These are phyloP conservation scores for Amaranthus palmeri DNA, from an alignment of 148 eudicot species.

Conservation along the genomic window DNA sequence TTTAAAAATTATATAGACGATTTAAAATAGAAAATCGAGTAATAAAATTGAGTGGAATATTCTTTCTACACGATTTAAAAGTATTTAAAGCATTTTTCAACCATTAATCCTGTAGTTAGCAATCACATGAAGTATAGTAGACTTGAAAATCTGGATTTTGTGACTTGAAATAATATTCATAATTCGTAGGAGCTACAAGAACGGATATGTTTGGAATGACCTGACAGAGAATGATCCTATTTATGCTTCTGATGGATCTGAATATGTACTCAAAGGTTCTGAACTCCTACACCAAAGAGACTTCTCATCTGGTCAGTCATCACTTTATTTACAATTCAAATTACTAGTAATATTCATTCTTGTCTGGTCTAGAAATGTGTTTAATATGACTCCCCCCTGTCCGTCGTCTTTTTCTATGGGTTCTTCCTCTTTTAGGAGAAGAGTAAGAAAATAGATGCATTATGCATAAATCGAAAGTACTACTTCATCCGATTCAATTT, in stretches of 20 bases:
- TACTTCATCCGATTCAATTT: too few relatives aligned
- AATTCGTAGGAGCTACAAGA: slow-evolving; percentile 72
- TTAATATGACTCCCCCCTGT: too few relatives aligned
- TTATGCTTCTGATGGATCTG: slow-evolving; percentile 65
- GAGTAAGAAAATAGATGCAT: too few relatives aligned
- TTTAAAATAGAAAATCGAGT: too few relatives aligned
- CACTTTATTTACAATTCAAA: neutral
- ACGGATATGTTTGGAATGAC: slow-evolving; percentile 96
- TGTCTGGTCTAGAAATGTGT: too few relatives aligned
- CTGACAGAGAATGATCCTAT: slow-evolving; percentile 70
- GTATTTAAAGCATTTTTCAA: neutral
- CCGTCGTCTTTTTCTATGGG: too few relatives aligned
- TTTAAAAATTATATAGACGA: too few relatives aligned
- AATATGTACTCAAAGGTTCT: slow-evolving; percentile 87
- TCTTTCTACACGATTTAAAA: neutral
- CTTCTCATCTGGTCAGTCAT: slow-evolving; percentile 35
- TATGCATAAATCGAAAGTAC: too few relatives aligned
- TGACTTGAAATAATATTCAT: too few relatives aligned
- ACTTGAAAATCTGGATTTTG: too few relatives aligned
- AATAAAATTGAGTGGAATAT: too few relatives aligned
- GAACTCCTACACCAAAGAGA: slow-evolving; percentile 39
- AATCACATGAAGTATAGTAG: neutral
- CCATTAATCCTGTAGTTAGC: neutral
- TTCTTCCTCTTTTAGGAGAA: too few relatives aligned
- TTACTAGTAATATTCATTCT: neutral